Conservation (phyloP, 1,284 basidiomycete genomes). For the Puccinia horiana region DNA sequence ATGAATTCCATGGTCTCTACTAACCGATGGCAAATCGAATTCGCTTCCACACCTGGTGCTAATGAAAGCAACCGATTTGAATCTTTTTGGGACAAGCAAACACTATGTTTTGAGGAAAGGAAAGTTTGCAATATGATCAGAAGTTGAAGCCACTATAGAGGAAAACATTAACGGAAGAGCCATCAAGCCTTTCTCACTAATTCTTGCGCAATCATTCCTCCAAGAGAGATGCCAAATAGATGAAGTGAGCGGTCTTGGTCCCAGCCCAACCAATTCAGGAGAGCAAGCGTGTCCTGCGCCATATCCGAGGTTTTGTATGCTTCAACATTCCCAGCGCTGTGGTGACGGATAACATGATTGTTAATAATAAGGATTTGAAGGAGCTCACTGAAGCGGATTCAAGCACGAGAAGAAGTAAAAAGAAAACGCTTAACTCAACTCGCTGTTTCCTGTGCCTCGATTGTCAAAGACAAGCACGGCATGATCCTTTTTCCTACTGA, state of each 20-base stretch:
- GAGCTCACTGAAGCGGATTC: neutral
- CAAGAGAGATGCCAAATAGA: slow-evolving; percentile 77
- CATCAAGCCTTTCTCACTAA: neutral
- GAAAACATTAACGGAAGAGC: neutral
- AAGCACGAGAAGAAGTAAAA: neutral
- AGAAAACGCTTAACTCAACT: neutral
- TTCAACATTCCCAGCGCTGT: slow-evolving; percentile 11
- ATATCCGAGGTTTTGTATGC: slow-evolving; percentile 69
- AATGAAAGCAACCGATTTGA: neutral
- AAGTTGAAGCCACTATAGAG: neutral
- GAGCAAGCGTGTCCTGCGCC: slow-evolving; percentile 72
- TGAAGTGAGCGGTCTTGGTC: slow-evolving; percentile 64
- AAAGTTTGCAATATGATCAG: neutral
- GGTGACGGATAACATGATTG: neutral
- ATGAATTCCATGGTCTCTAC: too few relatives aligned
- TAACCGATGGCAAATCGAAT: slow-evolving; percentile 1
- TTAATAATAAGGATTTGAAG: neutral
- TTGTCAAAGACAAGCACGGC: slow-evolving; percentile 81
- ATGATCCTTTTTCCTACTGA: slow-evolving; percentile 58
- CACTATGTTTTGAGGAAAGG: neutral
- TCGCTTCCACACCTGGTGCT: slow-evolving; percentile 58
- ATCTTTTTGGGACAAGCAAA: slow-evolving; percentile 8
- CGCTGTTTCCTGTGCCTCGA: slow-evolving; percentile 72
- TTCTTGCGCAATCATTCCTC: slow-evolving; percentile 73
- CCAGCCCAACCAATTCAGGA: slow-evolving; percentile 76